These are phyloP conservation scores for Fusarium graminum DNA, from an alignment of 2,329 filamentous ascomycete genomes.

Conservation along the genomic window DNA sequence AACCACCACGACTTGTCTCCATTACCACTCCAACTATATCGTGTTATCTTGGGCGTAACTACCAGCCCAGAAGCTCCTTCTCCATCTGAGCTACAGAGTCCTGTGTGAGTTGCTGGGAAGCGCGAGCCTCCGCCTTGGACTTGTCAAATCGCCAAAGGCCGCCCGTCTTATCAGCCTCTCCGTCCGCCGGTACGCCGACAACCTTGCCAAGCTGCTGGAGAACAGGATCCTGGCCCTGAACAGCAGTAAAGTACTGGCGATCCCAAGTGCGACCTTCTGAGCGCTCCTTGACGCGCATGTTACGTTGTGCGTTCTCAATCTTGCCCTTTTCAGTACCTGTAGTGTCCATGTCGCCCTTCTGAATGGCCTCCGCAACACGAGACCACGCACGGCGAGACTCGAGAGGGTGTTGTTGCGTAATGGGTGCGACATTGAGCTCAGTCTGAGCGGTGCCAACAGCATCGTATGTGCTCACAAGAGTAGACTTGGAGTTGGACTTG, in stretches of 20 bases:
- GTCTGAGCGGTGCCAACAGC: constrained; percentile 70
- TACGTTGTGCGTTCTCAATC: constrained; percentile 90
- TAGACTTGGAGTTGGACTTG: constrained; percentile 63
- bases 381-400: constrained; percentile 91
- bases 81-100: constrained; percentile 60
- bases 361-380: constrained; percentile 85
- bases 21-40: constrained; percentile 6
- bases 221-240: constrained; percentile 61
- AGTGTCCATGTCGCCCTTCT: constrained; percentile 84
- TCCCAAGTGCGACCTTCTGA: constrained; percentile 83
- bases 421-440: constrained; percentile 76
- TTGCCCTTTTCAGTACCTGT: constrained; percentile 84
- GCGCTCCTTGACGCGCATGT: constrained; percentile 78
- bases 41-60: constrained; percentile 31
- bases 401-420: constrained; percentile 86
- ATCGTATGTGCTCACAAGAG: constrained; percentile 70
- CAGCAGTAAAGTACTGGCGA: constrained; percentile 80
- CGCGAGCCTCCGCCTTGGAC: constrained; percentile 57
- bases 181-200: constrained; percentile 63
- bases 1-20: constrained; percentile 13
- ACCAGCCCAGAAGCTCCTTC: constrained; percentile 60
- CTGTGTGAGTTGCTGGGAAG: constrained; percentile 55
- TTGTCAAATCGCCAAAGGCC: constrained; percentile 71
- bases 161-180: constrained; percentile 71
- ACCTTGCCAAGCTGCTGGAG: constrained; percentile 60